phyloP scores from a whole-genome alignment of 371 early-diverging fungal species.

The Saksenaea oblongispora region DNA sequence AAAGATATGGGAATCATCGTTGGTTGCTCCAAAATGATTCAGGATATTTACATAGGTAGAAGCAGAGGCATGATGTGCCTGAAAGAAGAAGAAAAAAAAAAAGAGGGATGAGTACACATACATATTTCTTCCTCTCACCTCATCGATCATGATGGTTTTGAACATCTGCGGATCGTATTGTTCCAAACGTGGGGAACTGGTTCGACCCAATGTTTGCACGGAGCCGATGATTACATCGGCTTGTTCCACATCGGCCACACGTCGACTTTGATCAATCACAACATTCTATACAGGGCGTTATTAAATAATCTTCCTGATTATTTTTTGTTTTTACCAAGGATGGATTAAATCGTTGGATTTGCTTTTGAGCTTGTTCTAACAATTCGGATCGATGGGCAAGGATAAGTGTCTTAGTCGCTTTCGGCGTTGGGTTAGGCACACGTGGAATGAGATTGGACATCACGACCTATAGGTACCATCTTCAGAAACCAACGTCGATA shows the following conservation, averaged over 20 bases:
- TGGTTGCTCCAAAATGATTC: constrained; percentile 63
- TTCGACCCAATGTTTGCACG: constrained; percentile 73
- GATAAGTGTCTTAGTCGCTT: constrained; percentile 76
- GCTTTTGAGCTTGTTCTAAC: constrained; percentile 74
- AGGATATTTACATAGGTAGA: constrained; percentile 72
- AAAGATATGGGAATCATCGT: constrained; percentile 53
- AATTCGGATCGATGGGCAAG: constrained; percentile 90
- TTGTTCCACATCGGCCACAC: constrained; percentile 52
- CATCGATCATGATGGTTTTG: constrained; percentile 90
- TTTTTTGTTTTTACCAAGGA: constrained; percentile 42
- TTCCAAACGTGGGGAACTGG: constrained; percentile 48
- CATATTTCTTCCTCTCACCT: constrained; percentile 35
- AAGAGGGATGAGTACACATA: too few relatives aligned
- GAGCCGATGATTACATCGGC: constrained; percentile 80
- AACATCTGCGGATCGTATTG: constrained; percentile 74
- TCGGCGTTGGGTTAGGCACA: constrained; percentile 62
- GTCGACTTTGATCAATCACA: constrained; percentile 66
- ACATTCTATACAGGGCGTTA: constrained; percentile 40
- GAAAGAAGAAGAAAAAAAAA: background rate
- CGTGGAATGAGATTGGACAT: constrained; percentile 79
- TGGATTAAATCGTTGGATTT: constrained; percentile 61
- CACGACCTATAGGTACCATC: constrained; percentile 56
- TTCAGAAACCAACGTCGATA: background rate
- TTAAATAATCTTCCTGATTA: background rate
- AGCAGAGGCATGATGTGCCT: constrained; percentile 92